Evolutionary conservation across 805 yeast genomes (phyloP).

Genomic region (Wickerhamomyces bovis): DNA sequence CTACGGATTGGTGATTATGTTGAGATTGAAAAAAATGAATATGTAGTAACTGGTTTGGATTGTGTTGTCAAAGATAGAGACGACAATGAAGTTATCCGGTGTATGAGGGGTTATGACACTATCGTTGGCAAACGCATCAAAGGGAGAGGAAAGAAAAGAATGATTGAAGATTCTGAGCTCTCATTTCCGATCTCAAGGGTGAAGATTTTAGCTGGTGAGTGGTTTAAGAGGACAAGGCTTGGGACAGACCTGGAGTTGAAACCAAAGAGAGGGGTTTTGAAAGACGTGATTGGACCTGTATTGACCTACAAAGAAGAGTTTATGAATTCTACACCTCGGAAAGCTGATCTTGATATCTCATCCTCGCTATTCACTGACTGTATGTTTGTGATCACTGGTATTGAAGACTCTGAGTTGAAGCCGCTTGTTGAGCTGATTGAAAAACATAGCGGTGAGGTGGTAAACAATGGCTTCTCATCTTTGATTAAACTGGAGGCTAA

Average conservation of each 20-base stretch:
- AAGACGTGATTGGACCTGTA: constrained; percentile 6
- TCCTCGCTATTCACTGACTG: constrained; percentile 28
- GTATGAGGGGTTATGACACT: constrained; percentile 57
- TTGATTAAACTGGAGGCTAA: constrained; percentile 16
- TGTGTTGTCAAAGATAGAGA: constrained; percentile 12
- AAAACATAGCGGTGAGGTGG: constrained; percentile 37
- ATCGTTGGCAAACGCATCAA: constrained; percentile 31
- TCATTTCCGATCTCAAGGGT: constrained; percentile 25
- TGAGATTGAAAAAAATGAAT: constrained; percentile 29
- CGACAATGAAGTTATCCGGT: constrained; percentile 31
- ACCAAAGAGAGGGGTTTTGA: constrained; percentile 8
- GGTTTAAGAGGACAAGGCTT: constrained; percentile 30
- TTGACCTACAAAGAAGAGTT: constrained; percentile 12
- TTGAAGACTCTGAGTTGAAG: constrained; percentile 26
- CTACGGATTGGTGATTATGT: constrained; percentile 53
- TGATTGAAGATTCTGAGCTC: constrained; percentile 12
- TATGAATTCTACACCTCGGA: constrained; percentile 6
- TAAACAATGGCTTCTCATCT: constrained; percentile 29
- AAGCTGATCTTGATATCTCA: not conserved
- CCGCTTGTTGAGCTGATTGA: constrained; percentile 25
- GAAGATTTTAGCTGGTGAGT: constrained; percentile 27
- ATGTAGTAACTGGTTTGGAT: constrained; percentile 42
- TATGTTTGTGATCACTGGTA: constrained; percentile 35
- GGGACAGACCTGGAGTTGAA: constrained; percentile 10
- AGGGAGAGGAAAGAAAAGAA: constrained; percentile 10